A percentile compares a stretch with the other conserved stretches of the same genome.
phyloP scores from a whole-genome alignment of 768 basidiomycete genomes.

The Suillus plorans region DNA sequence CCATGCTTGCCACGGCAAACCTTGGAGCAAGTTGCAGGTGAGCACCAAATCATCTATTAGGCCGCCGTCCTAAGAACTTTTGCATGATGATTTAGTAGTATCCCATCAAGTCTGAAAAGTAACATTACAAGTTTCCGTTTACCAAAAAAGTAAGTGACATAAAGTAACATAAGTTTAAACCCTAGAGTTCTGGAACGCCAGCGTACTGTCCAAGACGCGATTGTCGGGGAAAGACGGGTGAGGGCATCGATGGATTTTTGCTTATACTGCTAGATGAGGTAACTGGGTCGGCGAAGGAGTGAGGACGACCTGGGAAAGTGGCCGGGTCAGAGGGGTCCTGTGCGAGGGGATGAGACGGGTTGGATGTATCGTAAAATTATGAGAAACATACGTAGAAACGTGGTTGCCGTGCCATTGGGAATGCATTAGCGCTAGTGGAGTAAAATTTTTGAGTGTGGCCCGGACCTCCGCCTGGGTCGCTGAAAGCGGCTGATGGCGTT shows the following conservation, averaged over 20 bases:
- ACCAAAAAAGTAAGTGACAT: not conserved
- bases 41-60: not conserved
- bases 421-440: conserved; percentile 11
- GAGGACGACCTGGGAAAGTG: conserved; percentile 33
- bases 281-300: conserved; percentile 11
- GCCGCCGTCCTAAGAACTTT: not conserved
- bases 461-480: not conserved
- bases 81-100: too few relatives aligned
- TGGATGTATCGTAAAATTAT: not conserved
- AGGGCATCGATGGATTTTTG: conserved; percentile 5
- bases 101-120: not conserved
- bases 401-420: conserved; percentile 18
- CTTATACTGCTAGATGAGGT: conserved; percentile 6
- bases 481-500: conserved; percentile 17
- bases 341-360: conserved; percentile 6
- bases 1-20: not conserved
- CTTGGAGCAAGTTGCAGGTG: not conserved
- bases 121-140: not conserved
- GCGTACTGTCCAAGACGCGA: conserved; percentile 17
- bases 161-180: not conserved
- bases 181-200: conserved; percentile 26
- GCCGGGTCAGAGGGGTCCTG: conserved; percentile 38
- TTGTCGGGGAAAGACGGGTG: conserved; percentile 10
- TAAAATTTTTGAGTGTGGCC: conserved; percentile 9
- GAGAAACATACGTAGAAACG: conserved; percentile 29